A percentile compares a stretch with the other conserved stretches of the same genome.
phyloP scores from a whole-genome alignment of 306 rosid genomes.

The Malus domestica region ASM211411v1 NC_041801.1:12000001-12000500 shows the following conservation, averaged over 20 bases:
- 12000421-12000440: constrained; percentile 30
- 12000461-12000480: constrained; percentile 12
- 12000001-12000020: constrained; percentile 6
- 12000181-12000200: neutral
- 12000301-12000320: constrained; percentile 16
- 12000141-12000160: neutral
- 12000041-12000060: constrained; percentile 25
- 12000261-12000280: constrained; percentile 24
- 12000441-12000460: constrained; percentile 24
- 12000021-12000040: constrained; percentile 18
- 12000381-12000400: constrained; percentile 25
- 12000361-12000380: constrained; percentile 24
- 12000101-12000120: neutral
- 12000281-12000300: constrained; percentile 21
- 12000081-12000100: neutral
- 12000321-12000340: constrained; percentile 8
- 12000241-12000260: constrained; percentile 24
- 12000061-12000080: constrained; percentile 4
- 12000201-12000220: constrained; percentile 10
- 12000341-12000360: constrained; percentile 29
- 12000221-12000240: constrained; percentile 26
- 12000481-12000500: constrained; percentile 20
- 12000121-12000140: neutral
- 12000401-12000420: constrained; percentile 28
- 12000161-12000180: neutral